Base-by-base conservation (phyloP, 2,329 filamentous ascomycete species). In the Huntiella moniliformis region DNA sequence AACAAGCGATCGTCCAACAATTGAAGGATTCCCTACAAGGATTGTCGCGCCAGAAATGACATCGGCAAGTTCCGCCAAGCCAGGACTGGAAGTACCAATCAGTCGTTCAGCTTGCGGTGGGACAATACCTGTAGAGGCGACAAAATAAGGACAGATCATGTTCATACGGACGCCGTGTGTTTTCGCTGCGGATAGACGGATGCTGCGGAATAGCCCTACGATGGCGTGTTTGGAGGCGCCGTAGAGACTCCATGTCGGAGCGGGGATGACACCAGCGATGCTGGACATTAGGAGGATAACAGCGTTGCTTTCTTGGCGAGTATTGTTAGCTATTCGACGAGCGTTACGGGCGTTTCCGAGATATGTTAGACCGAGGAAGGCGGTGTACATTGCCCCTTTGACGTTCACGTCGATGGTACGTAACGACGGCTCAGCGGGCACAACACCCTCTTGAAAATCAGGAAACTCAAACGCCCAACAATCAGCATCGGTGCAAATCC, bases 81-180 rank as follows among this genome's bases (percentile, higher is more conserved):
- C 69, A 3, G 62, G 65, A 33, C 53, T 52, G 1, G 59, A 56
- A 16, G 47, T 17, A 2, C 82, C 63, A 11, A 78, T 48, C 2
- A 68, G 50, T 28, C 70, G 63, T 13, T 64, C 73, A 1, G 52
- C 46, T 1, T 58, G 49, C 1, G 66, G 59, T 3, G 77, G 56
- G 38, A 82, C 53, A 58, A 63, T 63, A 52, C 56, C 67, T n/a
- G 74, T 71, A 11, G 73, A 77, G 53, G 75, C 70, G 53, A 67
- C 62, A 56, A 79, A 82, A 58, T 80, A 82, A 0, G 78, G 78
- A 49, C 68, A 70, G n/a, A 82, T 57, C 54, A 80, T 64, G 55
- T 82, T 82, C 50, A 79, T 62, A 38, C 79, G 67, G 37, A 82
- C 60, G 17, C 71, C 71, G 15, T 38, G 16, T 31, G 58, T 52